Percentiles rank a stretch among this genome's conserved stretches.
Conservation (phyloP, 306 rosid species). For the Benincasa hispida region DNA sequence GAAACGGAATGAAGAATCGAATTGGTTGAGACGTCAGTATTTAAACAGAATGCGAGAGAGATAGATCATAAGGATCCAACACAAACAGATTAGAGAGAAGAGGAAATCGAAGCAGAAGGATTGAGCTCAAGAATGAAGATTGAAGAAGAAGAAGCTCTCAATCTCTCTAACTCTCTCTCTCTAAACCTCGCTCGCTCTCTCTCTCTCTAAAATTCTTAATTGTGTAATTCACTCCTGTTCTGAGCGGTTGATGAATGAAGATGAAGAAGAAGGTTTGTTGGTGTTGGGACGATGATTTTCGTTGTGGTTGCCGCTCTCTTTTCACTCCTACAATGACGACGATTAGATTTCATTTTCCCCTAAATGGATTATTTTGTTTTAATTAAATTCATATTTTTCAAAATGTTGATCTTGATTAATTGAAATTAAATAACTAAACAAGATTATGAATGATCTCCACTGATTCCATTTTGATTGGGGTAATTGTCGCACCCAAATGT, state of each 20-base stretch:
- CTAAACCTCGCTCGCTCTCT: not conserved
- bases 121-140: not conserved
- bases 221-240: not conserved
- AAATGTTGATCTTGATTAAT: not conserved
- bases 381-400: not conserved
- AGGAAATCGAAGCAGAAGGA: not conserved
- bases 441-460: not conserved
- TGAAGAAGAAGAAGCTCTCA: not conserved
- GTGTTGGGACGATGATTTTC: not conserved
- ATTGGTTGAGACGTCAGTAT: not conserved
- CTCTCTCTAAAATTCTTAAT: not conserved
- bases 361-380: not conserved
- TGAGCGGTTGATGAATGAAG: not conserved
- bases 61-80: not conserved
- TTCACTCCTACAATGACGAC: not conserved
- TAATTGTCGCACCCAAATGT: no score
- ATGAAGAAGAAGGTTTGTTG: not conserved
- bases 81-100: not conserved
- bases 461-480: not conserved
- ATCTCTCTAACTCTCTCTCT: not conserved
- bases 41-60: not conserved
- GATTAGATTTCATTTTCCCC: not conserved
- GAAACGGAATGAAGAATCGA: not conserved
- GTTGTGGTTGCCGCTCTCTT: slow-evolving; percentile 2
- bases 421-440: not conserved